Base-by-base conservation (phyloP, 352 stramenopile species). In the Phytophthora litchii region DNA sequence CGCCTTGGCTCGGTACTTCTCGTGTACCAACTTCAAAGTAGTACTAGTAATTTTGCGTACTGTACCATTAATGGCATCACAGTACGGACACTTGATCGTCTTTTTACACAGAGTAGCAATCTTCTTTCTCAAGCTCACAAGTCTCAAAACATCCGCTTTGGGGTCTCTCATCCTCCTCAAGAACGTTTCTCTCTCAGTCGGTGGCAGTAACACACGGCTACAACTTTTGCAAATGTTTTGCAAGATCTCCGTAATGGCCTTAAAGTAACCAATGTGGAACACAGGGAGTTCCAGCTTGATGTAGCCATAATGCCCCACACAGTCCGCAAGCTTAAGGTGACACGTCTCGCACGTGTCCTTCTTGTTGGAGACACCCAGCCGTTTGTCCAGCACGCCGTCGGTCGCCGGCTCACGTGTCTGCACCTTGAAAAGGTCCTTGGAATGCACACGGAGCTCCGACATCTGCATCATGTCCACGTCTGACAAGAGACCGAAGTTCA, bases 211-310 rank as follows among this genome's bases (percentile, higher is more conserved):
- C 10, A 99, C 92, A 27, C 96, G 78, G 17, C 87, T 97, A 74
- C 97, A 99, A 16, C 80, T 88, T 74, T 96, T 96, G 65, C 97
- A 99, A 46, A 99, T 98, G 67, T 96, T 99, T 71, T 99, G 97
- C 29, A 99, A 73, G 14, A 99, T 91, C 48, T 97, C 91, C 11
- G 99, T 90, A 44, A 97, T 99, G 61, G 98, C 94, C 60, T 99
- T 99, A 68, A 99, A 97, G 74, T 98, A 99, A 4, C 98, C 98
- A 74, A 99, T 99, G 80, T 99, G 97, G 73, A 99, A 99, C 52
- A 99, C 97, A 0, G 98, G 98, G 29, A 99, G 86, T 62, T 96
- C 92, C 29, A 99, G 74, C 49, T 97, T 89, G 70, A 99, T 99
- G 82, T 99, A 98, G 16, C 97, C 98, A 82, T 98, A 99, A 72